Evolutionary conservation across 2,329 filamentous ascomycete species (phyloP), one percentile per base, ranked within the genome.

Genomic region (Fusarium tricinctum): DNA sequence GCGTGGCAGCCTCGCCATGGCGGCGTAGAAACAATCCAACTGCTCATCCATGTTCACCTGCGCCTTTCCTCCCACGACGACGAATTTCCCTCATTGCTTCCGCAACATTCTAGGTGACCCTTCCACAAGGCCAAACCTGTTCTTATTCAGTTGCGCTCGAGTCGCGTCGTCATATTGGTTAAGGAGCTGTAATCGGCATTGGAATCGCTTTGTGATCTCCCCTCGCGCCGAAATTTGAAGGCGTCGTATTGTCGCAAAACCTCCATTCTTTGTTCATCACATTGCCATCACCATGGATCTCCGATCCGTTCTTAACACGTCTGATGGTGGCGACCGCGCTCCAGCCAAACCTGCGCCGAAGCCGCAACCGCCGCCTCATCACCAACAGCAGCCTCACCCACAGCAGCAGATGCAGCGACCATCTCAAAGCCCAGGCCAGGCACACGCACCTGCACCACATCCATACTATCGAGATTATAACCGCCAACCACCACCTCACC

Each of bases 381-480:
- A 73, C 42, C 79, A 76, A 13, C 76, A 74, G 13, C 66, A 78
- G 5, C 77, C 72, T 48, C 77, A 74, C 35, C 69, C 63, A 51
- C 82, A 81, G 46, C 76, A 58, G n/a, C 58, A 78, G 62, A 80
- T 81, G 71, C 85, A 86, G 58, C 74, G 69, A 30, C 75, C 75
- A 51, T 51, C 78, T 58, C 84, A 83, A 70, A 75, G 78, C 51
- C 78, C 81, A 5, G 78, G 46, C 19, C 60, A 65, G 47, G 62
- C 80, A 12, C 35, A 10, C 35, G 17, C 35, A 52, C 63, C 66
- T 13, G 60, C 64, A 39, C 49, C 62, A 23, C 55, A 51, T 33
- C 78, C 81, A 38, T 84, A 84, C 61, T 86, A 86, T 74, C 82
- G 82, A 75, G 86, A 88, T 48, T 87, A 85, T 66, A 75, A 73